phyloP scores from a whole-genome alignment of 441 rosid species.

The Mallotus repandus region DNA sequence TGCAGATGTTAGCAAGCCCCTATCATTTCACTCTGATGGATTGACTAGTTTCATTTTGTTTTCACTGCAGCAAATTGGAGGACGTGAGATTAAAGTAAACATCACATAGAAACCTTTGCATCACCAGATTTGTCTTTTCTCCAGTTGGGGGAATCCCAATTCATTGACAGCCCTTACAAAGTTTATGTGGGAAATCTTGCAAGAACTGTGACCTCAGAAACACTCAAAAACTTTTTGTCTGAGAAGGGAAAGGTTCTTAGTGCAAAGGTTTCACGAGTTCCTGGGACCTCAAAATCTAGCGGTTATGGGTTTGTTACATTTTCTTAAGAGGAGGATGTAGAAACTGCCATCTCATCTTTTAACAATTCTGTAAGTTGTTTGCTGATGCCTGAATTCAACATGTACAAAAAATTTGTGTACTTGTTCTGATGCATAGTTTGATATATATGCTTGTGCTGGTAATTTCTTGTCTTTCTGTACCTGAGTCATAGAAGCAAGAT shows the following conservation, averaged over 20 bases:
- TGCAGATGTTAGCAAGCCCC: not conserved
- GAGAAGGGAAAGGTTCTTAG: slow-evolving; percentile 79
- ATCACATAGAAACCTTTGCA: slow-evolving; percentile 73
- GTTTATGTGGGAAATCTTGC: slow-evolving; percentile 92
- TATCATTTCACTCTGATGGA: slow-evolving; percentile 14
- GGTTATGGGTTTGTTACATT: slow-evolving; percentile 89
- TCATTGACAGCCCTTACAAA: slow-evolving; percentile 68
- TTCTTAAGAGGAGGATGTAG: slow-evolving; percentile 79
- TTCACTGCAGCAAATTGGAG: slow-evolving; percentile 60
- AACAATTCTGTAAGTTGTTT: slow-evolving; percentile 68
- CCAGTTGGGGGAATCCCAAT: slow-evolving; percentile 69
- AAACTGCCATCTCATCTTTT: slow-evolving; percentile 63
- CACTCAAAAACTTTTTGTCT: slow-evolving; percentile 58
- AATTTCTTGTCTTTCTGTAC: not conserved
- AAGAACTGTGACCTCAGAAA: slow-evolving; percentile 66
- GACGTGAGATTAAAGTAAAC: slow-evolving; percentile 82
- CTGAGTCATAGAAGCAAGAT: not conserved
- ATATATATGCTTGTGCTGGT: not conserved
- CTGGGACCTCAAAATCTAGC: slow-evolving; percentile 80
- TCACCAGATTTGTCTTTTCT: slow-evolving; percentile 47
- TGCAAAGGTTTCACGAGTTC: slow-evolving; percentile 76
- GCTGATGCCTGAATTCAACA: not conserved
- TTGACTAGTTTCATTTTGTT: not conserved
- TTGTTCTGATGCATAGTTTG: not conserved
- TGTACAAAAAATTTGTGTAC: not conserved